Conservation (phyloP, 2,329 filamentous ascomycete genomes). For the Raffaelea albimanens region DNA sequence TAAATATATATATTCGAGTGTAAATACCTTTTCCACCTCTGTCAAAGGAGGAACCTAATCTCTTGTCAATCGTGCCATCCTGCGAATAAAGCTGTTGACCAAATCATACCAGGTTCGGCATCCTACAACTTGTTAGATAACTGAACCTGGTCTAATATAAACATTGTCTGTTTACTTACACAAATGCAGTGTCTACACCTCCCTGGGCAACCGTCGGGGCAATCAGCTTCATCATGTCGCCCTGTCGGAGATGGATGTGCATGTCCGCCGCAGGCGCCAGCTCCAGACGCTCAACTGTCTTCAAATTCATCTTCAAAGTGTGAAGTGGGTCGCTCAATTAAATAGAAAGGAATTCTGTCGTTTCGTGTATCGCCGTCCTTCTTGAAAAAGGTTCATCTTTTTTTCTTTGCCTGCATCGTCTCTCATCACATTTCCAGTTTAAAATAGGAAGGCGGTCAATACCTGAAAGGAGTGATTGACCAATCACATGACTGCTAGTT, state of each 20-base stretch:
- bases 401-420: too few species aligned
- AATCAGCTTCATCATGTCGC: conserved; percentile 50
- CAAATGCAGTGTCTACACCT: conserved; percentile 17
- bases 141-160: too few species aligned
- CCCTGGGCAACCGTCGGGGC: conserved; percentile 29
- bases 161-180: conserved; percentile 8
- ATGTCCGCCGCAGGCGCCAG: conserved; percentile 58
- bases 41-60: conserved; percentile 13
- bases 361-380: too few species aligned
- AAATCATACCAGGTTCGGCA: conserved; percentile 22
- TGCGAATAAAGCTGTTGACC: neutral
- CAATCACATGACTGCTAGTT: too few species aligned
- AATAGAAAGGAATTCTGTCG: too few species aligned
- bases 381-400: too few species aligned
- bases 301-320: conserved; percentile 20
- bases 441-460: too few species aligned
- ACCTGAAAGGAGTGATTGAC: too few species aligned
- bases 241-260: conserved; percentile 64
- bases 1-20: neutral
- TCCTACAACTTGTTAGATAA: conserved; percentile 18
- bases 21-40: conserved; percentile 7
- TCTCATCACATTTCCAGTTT: too few species aligned
- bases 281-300: conserved; percentile 25
- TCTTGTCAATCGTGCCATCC: neutral
- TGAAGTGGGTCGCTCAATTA: too few species aligned